These are phyloP conservation scores for Penicillium janthinellum DNA, from an alignment of 2,329 filamentous ascomycete genomes.

Conservation along the genomic window DNA sequence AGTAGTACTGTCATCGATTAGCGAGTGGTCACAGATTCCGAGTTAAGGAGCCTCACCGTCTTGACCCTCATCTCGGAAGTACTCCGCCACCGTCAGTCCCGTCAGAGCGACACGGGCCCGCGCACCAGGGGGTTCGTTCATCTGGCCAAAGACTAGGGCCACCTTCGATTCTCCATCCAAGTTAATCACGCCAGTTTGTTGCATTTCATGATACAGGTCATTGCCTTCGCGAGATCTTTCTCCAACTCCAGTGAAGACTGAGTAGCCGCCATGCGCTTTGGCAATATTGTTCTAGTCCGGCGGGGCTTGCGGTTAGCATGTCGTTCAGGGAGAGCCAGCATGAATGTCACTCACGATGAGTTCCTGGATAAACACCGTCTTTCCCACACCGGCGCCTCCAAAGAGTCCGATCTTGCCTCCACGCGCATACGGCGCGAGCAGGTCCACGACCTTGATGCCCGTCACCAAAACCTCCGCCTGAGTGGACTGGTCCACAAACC, in stretches of 20 bases:
- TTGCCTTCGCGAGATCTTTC: conserved; percentile 99
- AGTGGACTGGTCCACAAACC: conserved; percentile 95
- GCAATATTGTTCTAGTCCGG: conserved; percentile 88
- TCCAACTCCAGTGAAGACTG: conserved; percentile 99
- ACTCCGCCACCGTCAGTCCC: conserved; percentile 68
- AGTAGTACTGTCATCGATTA: conserved; percentile 67
- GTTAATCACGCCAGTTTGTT: neutral
- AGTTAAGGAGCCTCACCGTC: conserved; percentile 51
- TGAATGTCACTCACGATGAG: conserved; percentile 63
- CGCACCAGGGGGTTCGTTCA: conserved; percentile 99
- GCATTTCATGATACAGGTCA: conserved; percentile 97
- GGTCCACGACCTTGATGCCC: conserved; percentile 99
- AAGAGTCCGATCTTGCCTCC: conserved; percentile 99
- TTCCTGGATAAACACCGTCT: conserved; percentile 99
- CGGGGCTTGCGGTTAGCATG: neutral
- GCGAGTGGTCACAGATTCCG: neutral
- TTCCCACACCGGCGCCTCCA: conserved; percentile 99
- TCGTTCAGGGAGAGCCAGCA: no score
- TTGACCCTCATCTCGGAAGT: conserved; percentile 84
- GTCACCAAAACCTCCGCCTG: conserved; percentile 94
- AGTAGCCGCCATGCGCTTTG: conserved; percentile 99
- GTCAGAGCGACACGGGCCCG: conserved; percentile 99
- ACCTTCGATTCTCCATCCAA: neutral
- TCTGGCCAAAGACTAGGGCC: neutral
- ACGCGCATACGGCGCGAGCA: conserved; percentile 98